Evolutionary conservation across 2,329 filamentous ascomycete species (phyloP).

Genomic region (Xylariaceae sp.): DNA sequence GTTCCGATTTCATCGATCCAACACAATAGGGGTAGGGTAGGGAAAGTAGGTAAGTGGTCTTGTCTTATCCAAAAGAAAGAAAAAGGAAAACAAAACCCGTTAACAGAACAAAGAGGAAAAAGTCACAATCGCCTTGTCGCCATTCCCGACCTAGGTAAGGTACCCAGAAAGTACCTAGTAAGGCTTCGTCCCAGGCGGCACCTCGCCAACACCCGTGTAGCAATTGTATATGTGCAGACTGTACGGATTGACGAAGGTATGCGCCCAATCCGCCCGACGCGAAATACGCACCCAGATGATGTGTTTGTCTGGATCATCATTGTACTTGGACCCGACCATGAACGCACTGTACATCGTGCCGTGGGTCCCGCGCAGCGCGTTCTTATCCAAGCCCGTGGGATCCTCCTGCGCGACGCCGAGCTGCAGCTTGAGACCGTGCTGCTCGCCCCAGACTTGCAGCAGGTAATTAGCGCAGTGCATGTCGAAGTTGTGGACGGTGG

Average conservation of each 20-base stretch:
- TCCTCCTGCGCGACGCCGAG: slow-evolving; percentile 15
- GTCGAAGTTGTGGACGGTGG: slow-evolving; percentile 2
- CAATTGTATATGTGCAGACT: slow-evolving; percentile 3
- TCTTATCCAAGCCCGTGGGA: not conserved
- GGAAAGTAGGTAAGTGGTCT: too few relatives aligned
- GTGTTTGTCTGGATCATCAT: slow-evolving; percentile 1
- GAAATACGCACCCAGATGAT: slow-evolving; percentile 14
- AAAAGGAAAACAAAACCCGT: too few relatives aligned
- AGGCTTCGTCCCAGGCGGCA: too few relatives aligned
- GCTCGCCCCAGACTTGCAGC: slow-evolving; percentile 7
- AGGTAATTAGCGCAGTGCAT: slow-evolving; percentile 2
- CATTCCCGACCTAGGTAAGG: too few relatives aligned
- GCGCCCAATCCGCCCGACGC: not conserved
- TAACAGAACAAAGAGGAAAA: too few relatives aligned
- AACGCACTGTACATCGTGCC: not conserved
- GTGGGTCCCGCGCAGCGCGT: not conserved
- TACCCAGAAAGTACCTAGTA: too few relatives aligned
- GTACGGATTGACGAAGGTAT: slow-evolving; percentile 2
- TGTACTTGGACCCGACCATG: slow-evolving; percentile 8
- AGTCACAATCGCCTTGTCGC: too few relatives aligned
- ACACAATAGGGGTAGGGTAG: too few relatives aligned
- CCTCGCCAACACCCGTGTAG: slow-evolving; percentile 5
- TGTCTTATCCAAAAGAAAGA: too few relatives aligned
- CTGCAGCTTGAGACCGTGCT: slow-evolving; percentile 6
- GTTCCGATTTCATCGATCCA: too few relatives aligned